Conservation (phyloP, 768 basidiomycete species). For the Russula earlei region DNA sequence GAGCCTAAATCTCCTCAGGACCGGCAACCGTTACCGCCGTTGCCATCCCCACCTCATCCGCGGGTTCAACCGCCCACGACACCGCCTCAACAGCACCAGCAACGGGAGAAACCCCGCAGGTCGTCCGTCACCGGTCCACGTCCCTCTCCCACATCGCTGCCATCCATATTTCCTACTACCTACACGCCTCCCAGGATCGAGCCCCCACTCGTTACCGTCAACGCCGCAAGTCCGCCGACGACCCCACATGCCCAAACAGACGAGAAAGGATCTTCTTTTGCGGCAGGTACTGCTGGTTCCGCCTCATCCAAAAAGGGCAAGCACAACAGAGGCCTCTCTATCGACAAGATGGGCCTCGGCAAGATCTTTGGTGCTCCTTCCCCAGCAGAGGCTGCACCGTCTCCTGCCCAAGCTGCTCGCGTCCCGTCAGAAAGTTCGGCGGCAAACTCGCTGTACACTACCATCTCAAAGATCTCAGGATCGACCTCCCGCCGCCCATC, state of each 20-base stretch:
- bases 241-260: conserved; percentile 21
- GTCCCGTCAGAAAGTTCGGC: conserved; percentile 29
- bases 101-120: conserved; percentile 10
- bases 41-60: background rate
- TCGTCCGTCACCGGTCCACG: conserved; percentile 7
- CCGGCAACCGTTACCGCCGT: background rate
- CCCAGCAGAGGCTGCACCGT: conserved; percentile 27
- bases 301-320: conserved; percentile 38
- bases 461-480: conserved; percentile 20
- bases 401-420: conserved; percentile 33
- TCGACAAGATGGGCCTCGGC: conserved; percentile 71
- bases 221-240: conserved; percentile 27
- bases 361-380: conserved; percentile 53
- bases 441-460: conserved; percentile 22
- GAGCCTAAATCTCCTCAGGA: background rate
- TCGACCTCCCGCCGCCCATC: conserved; percentile 24
- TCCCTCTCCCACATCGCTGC: conserved; percentile 12
- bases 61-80: background rate
- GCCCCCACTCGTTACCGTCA: conserved; percentile 26
- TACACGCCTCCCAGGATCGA: conserved; percentile 15
- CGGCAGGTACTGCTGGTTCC: conserved; percentile 20
- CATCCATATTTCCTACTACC: background rate
- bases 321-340: conserved; percentile 58
- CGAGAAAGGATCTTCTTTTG: conserved; percentile 18
- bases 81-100: conserved; percentile 6